Evolutionary conservation across 306 rosid genomes (phyloP).

Genomic region (Prunus kanzakura): DNA sequence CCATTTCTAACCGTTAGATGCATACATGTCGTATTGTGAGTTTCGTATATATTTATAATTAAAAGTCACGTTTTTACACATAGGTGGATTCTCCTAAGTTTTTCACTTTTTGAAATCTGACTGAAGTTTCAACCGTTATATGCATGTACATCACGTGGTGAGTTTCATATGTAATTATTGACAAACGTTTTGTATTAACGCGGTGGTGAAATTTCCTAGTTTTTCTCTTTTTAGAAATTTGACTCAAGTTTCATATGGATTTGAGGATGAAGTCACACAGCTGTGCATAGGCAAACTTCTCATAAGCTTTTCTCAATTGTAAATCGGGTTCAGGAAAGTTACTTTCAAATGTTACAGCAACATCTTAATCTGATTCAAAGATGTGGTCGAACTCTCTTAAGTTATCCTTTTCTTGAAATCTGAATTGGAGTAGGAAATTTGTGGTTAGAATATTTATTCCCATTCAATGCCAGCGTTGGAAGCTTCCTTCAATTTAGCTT

Average conservation of each 20-base stretch:
- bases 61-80: not conserved
- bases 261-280: no score
- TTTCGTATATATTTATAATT: not conserved
- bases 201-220: fast-evolving
- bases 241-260: not conserved
- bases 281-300: no score
- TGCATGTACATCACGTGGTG: not conserved
- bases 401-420: no score
- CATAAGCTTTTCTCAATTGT: no score
- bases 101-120: not conserved
- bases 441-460: no score
- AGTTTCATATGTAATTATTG: not conserved
- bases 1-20: not conserved
- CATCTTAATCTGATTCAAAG: no score
- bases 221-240: not conserved
- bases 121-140: not conserved
- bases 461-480: no score
- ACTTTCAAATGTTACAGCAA: no score
- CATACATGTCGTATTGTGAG: not conserved
- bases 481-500: no score
- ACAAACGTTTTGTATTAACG: fast-evolving
- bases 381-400: no score
- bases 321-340: no score
- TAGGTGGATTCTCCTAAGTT: fast-evolving
- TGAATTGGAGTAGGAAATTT: no score